Evolutionary conservation across 495 filamentous ascomycete species (phyloP).

Genomic region (Penicillium riverlandense): DNA sequence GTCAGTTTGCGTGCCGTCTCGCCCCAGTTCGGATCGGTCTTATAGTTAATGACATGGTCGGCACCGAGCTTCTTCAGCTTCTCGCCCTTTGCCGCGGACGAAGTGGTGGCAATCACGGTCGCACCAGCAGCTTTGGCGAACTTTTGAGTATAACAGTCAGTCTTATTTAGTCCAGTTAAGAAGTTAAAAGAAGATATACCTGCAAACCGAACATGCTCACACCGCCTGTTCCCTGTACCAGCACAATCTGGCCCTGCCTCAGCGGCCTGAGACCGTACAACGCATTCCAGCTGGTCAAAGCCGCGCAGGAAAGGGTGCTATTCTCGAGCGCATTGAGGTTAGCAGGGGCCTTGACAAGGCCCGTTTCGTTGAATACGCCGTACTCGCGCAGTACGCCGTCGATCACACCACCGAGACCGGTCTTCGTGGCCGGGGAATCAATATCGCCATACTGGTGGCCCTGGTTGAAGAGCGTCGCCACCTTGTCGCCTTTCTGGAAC

Average conservation of each 20-base stretch:
- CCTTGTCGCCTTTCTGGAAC: slow-evolving; percentile 66
- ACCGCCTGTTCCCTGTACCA: slow-evolving; percentile 78
- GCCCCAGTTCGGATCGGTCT: slow-evolving; percentile 63
- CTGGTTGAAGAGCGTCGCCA: slow-evolving; percentile 76
- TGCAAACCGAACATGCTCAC: slow-evolving; percentile 72
- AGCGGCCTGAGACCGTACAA: slow-evolving; percentile 64
- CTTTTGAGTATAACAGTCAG: slow-evolving; percentile 33
- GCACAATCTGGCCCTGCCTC: slow-evolving; percentile 60
- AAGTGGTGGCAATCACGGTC: slow-evolving; percentile 74
- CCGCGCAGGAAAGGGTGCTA: slow-evolving; percentile 65
- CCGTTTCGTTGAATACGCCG: slow-evolving; percentile 61
- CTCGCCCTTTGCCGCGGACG: slow-evolving; percentile 56
- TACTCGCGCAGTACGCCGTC: slow-evolving; percentile 70
- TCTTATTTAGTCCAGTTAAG: too few relatives aligned
- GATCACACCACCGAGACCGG: slow-evolving; percentile 62
- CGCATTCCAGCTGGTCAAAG: slow-evolving; percentile 75
- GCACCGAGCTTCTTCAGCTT: slow-evolving; percentile 65
- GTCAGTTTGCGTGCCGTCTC: slow-evolving; percentile 64
- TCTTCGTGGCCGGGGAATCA: slow-evolving; percentile 27
- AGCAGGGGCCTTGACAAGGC: slow-evolving; percentile 56
- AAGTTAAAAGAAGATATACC: slow-evolving; percentile 27
- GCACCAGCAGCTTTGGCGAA: slow-evolving; percentile 83
- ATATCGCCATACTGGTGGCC: slow-evolving; percentile 58
- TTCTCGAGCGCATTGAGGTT: slow-evolving; percentile 59
- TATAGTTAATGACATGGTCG: slow-evolving; percentile 75